Base-by-base conservation (phyloP, 805 yeast species). In the Saccharomycopsis fibuligera region DNA sequence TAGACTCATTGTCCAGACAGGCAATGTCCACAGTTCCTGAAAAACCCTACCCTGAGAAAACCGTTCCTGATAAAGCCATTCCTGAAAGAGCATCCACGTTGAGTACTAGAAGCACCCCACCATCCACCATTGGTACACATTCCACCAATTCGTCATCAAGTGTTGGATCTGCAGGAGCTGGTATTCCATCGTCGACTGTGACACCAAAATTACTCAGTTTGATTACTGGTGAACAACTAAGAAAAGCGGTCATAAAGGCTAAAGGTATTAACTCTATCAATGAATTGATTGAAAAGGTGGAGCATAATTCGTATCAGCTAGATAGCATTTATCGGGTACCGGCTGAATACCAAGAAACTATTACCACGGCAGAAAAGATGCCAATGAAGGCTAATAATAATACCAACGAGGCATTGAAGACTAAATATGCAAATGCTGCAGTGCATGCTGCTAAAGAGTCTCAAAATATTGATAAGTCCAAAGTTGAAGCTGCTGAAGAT, bases 201-300 rank as follows among this genome's bases (percentile, higher is more conserved):
- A 44, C 55, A 3, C 50, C 52, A 36, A 51, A 44, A 25, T 33
- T 68, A 22, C 62, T 68, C 3, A 67, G 64, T 53, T 59, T 69
- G 21, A 74, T 75, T 9, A 64, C 76, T 2, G 79, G 78, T 57
- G 67, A 70, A 4, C 76, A 73, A 51, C 54, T 74, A 19, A 63
- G 78, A 47, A 70, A 70, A 30, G 76, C 76, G 0, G 82, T 85
- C 24, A 80, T 84, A 47, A 77, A 78, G 50, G 88, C 89, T 2
- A 83, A 83, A 58, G 91, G 91, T 54, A 79, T 83, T 47, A 81
- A 81, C 52, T 75, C 83, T 23, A 83, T 83, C 8, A 72, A 74
- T 19, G 86, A 83, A 49, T 70, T 84, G 56, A 83, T 84, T 55
- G 75, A 73, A 42, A 82, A 78, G 55, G 84, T 84, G 46, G 78